Conservation (phyloP, 2,329 filamentous ascomycete species). For the Ascochyta clinopodiicola region DNA sequence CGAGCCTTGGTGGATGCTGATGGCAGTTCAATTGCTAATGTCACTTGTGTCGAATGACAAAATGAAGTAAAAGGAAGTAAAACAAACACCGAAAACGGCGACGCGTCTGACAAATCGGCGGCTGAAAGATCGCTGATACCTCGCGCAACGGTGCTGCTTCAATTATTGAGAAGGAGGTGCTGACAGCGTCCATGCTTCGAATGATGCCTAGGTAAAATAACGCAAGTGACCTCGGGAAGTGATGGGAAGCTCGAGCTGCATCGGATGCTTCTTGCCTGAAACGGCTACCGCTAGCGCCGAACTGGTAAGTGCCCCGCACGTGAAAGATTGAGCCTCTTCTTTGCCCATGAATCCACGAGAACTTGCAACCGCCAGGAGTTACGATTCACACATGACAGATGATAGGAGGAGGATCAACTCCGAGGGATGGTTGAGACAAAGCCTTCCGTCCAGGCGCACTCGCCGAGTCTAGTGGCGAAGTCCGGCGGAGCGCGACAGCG, state of each 20-base stretch:
- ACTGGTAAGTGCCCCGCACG: conserved; percentile 14
- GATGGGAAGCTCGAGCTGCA: conserved; percentile 9
- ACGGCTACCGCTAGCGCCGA: conserved; percentile 3
- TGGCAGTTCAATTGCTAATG: too few relatives aligned
- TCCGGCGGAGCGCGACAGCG: conserved; percentile 42
- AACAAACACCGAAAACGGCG: neutral
- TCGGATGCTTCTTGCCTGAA: conserved; percentile 4
- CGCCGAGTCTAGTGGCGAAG: conserved; percentile 33
- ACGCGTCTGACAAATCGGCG: neutral
- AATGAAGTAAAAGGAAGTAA: neutral
- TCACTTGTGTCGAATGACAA: neutral
- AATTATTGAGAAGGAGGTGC: neutral
- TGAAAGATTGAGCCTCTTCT: conserved; percentile 15
- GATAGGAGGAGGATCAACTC: conserved; percentile 15
- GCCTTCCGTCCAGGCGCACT: conserved; percentile 29
- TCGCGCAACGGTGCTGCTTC: neutral
- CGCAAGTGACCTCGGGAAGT: conserved; percentile 6
- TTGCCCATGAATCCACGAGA: conserved; percentile 3
- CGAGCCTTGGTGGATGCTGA: too few relatives aligned
- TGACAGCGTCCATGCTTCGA: neutral
- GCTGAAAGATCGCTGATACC: neutral
- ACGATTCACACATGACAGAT: conserved; percentile 9
- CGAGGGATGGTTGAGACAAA: conserved; percentile 37
- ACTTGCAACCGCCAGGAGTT: conserved; percentile 2
- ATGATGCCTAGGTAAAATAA: conserved; percentile 1